Conservation (phyloP, 2,329 filamentous ascomycete genomes). For the Ceratocystis eucalypticola region DNA sequence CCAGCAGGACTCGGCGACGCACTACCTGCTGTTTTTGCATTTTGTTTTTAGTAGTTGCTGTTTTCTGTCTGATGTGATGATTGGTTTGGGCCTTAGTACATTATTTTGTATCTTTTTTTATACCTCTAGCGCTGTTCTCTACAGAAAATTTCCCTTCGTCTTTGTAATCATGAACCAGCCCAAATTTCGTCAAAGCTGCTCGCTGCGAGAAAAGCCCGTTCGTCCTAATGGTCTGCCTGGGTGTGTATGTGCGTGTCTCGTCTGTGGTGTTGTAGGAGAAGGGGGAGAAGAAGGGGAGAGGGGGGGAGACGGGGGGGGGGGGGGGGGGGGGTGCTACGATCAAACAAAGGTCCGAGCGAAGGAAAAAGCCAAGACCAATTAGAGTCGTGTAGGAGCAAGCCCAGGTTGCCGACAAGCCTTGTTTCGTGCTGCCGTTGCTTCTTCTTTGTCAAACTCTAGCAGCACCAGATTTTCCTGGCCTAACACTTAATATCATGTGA, state of each 20-base stretch:
- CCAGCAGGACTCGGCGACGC: no score
- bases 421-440: background rate
- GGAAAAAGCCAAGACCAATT: conserved; percentile 6
- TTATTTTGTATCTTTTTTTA: no score
- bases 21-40: no score
- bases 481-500: background rate
- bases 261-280: no score
- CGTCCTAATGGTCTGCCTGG: no score
- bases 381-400: conserved; percentile 2
- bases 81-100: background rate
- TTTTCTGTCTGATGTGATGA: no score
- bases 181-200: no score
- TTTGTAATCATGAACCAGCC: background rate
- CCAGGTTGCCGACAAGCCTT: background rate
- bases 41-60: no score
- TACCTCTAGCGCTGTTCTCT: background rate
- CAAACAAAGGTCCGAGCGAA: background rate
- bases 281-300: no score
- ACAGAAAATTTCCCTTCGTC: background rate
- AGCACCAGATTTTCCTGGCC: background rate
- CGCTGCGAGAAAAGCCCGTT: no score
- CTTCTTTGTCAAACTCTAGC: background rate
- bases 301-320: background rate
- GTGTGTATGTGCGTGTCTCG: no score
- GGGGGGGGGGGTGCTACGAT: background rate